A percentile compares a stretch with the other conserved stretches of the same genome.
Evolutionary conservation across 2,329 filamentous ascomycete genomes (phyloP).

Genomic region (Knoxdaviesia proteae): DNA sequence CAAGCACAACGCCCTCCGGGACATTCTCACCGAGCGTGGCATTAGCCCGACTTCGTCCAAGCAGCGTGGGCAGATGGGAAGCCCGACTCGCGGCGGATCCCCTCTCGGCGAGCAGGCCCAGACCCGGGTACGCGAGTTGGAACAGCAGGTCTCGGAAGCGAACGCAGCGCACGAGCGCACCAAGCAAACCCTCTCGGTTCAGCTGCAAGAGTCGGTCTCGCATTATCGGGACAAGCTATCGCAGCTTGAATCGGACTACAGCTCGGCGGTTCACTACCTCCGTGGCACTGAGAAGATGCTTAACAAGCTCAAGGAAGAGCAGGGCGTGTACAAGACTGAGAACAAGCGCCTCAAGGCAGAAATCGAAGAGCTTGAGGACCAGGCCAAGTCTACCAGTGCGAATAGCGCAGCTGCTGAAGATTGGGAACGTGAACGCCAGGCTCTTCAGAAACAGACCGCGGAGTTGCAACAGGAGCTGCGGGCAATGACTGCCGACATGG

Average conservation of each 20-base stretch:
- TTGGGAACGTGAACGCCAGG: constrained; percentile 56
- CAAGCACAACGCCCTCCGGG: constrained; percentile 82
- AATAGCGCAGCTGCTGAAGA: constrained; percentile 25
- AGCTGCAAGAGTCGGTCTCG: constrained; percentile 70
- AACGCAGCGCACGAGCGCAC: constrained; percentile 70
- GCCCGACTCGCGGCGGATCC: constrained; percentile 49
- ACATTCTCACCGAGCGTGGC: constrained; percentile 74
- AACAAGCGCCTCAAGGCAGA: constrained; percentile 69
- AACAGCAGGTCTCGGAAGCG: constrained; percentile 64
- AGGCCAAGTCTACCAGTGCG: constrained; percentile 16
- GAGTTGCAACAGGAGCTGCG: constrained; percentile 49
- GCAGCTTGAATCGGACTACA: constrained; percentile 90
- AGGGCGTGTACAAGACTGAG: constrained; percentile 76
- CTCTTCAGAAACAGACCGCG: constrained; percentile 47
- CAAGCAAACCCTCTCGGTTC: constrained; percentile 53
- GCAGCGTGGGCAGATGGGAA: constrained; percentile 38
- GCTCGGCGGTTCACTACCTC: constrained; percentile 93
- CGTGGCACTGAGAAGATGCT: constrained; percentile 99
- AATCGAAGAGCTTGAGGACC: constrained; percentile 45
- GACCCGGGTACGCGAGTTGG: constrained; percentile 60
- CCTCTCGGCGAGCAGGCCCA: constrained; percentile 46
- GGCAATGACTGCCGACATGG: constrained; percentile 43
- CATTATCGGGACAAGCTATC: constrained; percentile 83
- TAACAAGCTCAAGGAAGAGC: constrained; percentile 92
- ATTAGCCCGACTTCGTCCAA: constrained; percentile 53